Base-by-base conservation (phyloP, 1,284 basidiomycete species). In the Cystobasidium slooffiae region DNA sequence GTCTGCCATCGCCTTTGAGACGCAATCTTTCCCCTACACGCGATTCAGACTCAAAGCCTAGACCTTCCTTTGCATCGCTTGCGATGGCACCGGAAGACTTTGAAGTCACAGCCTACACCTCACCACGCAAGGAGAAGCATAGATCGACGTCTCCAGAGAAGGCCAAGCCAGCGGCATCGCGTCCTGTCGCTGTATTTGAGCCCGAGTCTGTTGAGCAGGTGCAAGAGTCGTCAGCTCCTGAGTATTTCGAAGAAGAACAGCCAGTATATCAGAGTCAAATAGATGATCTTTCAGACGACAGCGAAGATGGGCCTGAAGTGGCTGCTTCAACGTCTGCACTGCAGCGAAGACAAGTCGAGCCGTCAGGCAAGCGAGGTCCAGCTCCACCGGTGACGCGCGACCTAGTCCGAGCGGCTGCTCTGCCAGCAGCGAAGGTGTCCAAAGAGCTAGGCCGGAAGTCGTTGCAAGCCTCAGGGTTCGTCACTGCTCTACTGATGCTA, bases 401-500 rank as follows among this genome's bases (percentile, higher is more conserved):
- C 8, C 37, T 61, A 51, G 68, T 62, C 1, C 22, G 6, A 46
- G 37, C 61, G n/a, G 14, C 31, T 8, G 43, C 37, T 6, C n/a
- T 22, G 8, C 6, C 61, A 47, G 61, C 31, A 18, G 41, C 44
- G 16, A 44, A 49, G 31, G 16, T 6, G 18, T 51, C 62, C 4
- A 6, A 16, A 22, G 51, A 62, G 18, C 18, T 46, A n/a, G 52
- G 9, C 1, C 44, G 76, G 77, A 41, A 76, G 61, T 22, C 58
- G 75, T 62, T 44, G 81, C 74, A 75, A 84, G 62, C 76, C 37
- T 84, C 53, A 83, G 84, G 65, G 44, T 87, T 72, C 16, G 87
- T 80, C 55, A 86, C 75, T 58, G 80, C 76, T 78, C 85, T 85
- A 18, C 70, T 86, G 80, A 83, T 64, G 77, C 83, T 37, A 83